phyloP scores from a whole-genome alignment of 1,284 basidiomycete genomes.

The Boletus sp. region DNA sequence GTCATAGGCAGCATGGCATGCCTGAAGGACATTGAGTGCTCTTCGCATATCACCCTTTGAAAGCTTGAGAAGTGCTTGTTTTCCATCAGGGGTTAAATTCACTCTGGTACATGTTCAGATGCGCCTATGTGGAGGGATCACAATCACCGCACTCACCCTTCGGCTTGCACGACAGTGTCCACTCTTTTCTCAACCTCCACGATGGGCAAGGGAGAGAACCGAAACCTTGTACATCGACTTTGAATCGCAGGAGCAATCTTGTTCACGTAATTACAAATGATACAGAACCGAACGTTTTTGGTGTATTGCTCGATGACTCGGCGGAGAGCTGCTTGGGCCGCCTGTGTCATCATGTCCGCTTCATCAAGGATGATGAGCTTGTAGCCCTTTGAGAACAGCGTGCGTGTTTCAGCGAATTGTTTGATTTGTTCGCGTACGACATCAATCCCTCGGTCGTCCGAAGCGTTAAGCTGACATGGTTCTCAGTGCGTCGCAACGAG shows the following conservation, averaged over 20 bases:
- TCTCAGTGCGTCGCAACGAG: conserved; percentile 1
- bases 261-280: conserved; percentile 99
- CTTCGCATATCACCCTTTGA: conserved; percentile 97
- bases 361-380: conserved; percentile 98
- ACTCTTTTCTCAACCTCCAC: conserved; percentile 83
- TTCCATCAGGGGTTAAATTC: conserved; percentile 83
- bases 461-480: conserved; percentile 78
- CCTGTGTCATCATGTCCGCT: conserved; percentile 99
- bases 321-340: conserved; percentile 92
- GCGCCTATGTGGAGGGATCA: not conserved
- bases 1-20: conserved; percentile 96
- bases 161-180: conserved; percentile 76
- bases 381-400: conserved; percentile 87
- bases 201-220: conserved; percentile 93
- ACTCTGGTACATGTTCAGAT: conserved; percentile 51
- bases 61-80: conserved; percentile 85
- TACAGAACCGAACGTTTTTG: conserved; percentile 97
- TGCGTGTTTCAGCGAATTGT: conserved; percentile 95
- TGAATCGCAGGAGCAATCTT: conserved; percentile 99
- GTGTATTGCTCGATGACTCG: conserved; percentile 99
- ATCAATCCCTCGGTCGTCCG: conserved; percentile 97
- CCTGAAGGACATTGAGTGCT: conserved; percentile 94
- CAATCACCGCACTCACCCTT: conserved; percentile 58
- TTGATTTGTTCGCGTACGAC: conserved; percentile 99
- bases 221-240: conserved; percentile 95